Base-by-base conservation (phyloP, 2,329 filamentous ascomycete genomes). In the Didymella segeticola region DNA sequence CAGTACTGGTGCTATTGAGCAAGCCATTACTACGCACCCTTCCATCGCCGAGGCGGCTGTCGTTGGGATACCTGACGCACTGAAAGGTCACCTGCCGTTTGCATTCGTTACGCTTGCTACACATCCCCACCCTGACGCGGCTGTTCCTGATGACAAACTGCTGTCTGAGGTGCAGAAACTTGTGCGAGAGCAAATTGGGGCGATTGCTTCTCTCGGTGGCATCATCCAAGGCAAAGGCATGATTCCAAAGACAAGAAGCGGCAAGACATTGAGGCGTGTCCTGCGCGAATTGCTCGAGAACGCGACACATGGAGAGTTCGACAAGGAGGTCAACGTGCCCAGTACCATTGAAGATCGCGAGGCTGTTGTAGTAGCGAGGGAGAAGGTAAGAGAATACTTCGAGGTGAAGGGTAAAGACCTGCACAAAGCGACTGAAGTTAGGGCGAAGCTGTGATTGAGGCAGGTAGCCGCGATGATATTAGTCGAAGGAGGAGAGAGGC, bases 11-110 rank as follows among this genome's bases (percentile, higher is more conserved):
- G 84, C 89, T 27, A 95, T 97, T 72, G 93, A 97, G 76, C 91
- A 97, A 79, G 93, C 90, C 47, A 89, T 97, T 56, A 88, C 91
- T 11, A 87, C 87, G 1, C 91, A 96, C 69, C 86, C 89, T 0
- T 79, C 80, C 3, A 86, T 97, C 46, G 89, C 89, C 25, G 93
- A 97, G 79, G 89, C 89, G 47, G 92, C 90, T 63, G 90, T 97
- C 1, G 87, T 98, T 23, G 89, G 89, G 34, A 88, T 96, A 51
- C 92, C 93, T 0, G 93, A 97, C 68, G 75, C 85, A 0, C 80
- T 96, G 36, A 98, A 98, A 73, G 93, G 93, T 15, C 91, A 96
- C 66, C 83, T 96, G 5, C 93, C 93, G 0, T 96, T 98, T 68
- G 93, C 92, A 9, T 96, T 97, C 71, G 82, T 96, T 63, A 88